These are phyloP conservation scores for Funneliformis geosporum DNA, from an alignment of 192 early-diverging fungal genomes.

Conservation along the genomic window DNA sequence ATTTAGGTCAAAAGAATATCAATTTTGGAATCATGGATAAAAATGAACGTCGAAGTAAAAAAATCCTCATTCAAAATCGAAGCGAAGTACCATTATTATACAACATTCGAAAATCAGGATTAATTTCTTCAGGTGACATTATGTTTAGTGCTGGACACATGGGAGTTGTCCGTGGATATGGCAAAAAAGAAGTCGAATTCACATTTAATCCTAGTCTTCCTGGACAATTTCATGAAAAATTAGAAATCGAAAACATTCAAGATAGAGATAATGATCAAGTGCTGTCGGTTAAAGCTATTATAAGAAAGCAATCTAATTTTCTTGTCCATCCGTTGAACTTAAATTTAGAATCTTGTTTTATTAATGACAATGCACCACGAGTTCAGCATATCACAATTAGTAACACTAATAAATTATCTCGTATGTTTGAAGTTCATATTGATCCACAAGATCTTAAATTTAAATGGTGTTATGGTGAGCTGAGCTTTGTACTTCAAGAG, in stretches of 20 bases:
- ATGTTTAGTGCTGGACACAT: slow-evolving; percentile 74
- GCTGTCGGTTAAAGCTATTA: slow-evolving; percentile 84
- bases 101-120: slow-evolving; percentile 91
- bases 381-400: slow-evolving; percentile 70
- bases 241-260: slow-evolving; percentile 87
- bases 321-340: slow-evolving; percentile 70
- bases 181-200: slow-evolving; percentile 91
- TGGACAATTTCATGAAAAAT: slow-evolving; percentile 82
- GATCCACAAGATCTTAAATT: slow-evolving; percentile 72
- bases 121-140: slow-evolving; percentile 90
- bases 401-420: slow-evolving; percentile 80
- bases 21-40: slow-evolving; percentile 93
- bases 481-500: slow-evolving; percentile 67
- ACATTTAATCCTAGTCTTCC: slow-evolving; percentile 89
- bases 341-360: slow-evolving; percentile 72
- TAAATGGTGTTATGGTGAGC: slow-evolving; percentile 53
- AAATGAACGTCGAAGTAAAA: slow-evolving; percentile 82
- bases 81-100: slow-evolving; percentile 90
- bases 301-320: slow-evolving; percentile 87
- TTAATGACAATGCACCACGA: slow-evolving; percentile 54
- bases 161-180: slow-evolving; percentile 88
- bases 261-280: slow-evolving; percentile 80
- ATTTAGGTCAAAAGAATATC: slow-evolving; percentile 94
- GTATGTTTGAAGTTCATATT: slow-evolving; percentile 75
- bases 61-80: slow-evolving; percentile 87